Percentiles rank a stretch among this genome's conserved stretches.
phyloP scores from a whole-genome alignment of 23 red algal genomes.

The Porphyridium purpureum region DNA sequence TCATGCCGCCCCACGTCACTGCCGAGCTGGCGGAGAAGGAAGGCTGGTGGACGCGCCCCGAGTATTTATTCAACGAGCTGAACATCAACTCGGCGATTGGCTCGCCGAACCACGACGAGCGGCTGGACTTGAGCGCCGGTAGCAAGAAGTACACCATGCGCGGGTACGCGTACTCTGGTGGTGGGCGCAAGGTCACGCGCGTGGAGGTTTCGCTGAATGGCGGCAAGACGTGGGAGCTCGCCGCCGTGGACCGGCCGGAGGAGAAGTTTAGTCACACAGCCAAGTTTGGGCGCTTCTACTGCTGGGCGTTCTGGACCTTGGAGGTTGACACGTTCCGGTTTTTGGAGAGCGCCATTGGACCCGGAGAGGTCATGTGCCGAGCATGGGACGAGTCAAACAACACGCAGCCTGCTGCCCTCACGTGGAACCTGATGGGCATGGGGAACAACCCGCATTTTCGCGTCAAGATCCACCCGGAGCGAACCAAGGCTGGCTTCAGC shows the following conservation, averaged over 20 bases:
- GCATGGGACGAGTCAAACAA: conserved; percentile 82
- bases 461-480: conserved; percentile 42
- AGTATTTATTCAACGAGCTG: conserved; percentile 86
- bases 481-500: conserved; percentile 18
- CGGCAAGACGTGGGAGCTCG: conserved; percentile 48
- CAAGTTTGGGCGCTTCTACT: conserved; percentile 40
- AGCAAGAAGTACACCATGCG: conserved; percentile 58
- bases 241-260: conserved; percentile 49
- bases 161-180: conserved; percentile 88
- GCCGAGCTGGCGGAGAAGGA: conserved; percentile 64
- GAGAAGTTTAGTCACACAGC: conserved; percentile 36
- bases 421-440: conserved; percentile 94
- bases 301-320: conserved; percentile 68
- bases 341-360: conserved; percentile 24
- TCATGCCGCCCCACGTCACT: conserved; percentile 82
- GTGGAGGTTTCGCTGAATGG: conserved; percentile 82
- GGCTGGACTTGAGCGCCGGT: conserved; percentile 26
- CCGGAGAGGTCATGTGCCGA: conserved; percentile 44
- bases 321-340: conserved; percentile 55
- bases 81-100: conserved; percentile 88
- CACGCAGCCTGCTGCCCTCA: conserved; percentile 71
- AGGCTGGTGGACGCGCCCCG: conserved; percentile 75
- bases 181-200: conserved; percentile 67
- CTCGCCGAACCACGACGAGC: conserved; percentile 65
- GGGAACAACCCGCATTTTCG: conserved; percentile 85